phyloP scores from a whole-genome alignment of 2,329 filamentous ascomycete genomes.

The Cladosporium austrohemisphaericum region DNA sequence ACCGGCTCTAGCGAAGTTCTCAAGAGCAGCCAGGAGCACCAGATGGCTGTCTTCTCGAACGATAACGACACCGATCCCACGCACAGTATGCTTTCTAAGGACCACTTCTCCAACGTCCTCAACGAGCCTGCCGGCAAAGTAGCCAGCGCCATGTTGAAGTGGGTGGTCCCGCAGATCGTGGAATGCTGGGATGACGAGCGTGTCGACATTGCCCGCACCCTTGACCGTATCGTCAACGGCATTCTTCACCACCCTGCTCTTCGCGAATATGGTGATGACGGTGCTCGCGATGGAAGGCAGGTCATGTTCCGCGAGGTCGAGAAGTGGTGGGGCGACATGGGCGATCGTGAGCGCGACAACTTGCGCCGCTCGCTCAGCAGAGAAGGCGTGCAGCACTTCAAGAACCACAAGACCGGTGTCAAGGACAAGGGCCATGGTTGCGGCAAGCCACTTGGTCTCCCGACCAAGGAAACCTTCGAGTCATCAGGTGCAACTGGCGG shows the following conservation, averaged over 20 bases:
- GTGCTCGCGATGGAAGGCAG: slow-evolving; percentile 65
- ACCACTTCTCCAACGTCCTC: slow-evolving; percentile 85
- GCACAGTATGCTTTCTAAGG: slow-evolving; percentile 93
- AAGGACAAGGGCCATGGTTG: slow-evolving; percentile 83
- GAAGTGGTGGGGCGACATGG: slow-evolving; percentile 75
- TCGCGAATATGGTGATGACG: slow-evolving; percentile 65
- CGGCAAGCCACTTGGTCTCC: slow-evolving; percentile 73
- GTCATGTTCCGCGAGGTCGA: slow-evolving; percentile 77
- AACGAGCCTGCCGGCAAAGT: slow-evolving; percentile 85
- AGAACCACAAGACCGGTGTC: slow-evolving; percentile 84
- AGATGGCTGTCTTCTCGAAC: slow-evolving; percentile 81
- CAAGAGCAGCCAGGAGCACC: slow-evolving; percentile 75
- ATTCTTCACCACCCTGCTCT: slow-evolving; percentile 87
- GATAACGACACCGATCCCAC: slow-evolving; percentile 76
- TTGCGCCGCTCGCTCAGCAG: slow-evolving; percentile 74
- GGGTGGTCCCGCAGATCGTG: slow-evolving; percentile 87
- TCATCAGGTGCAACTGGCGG: slow-evolving; percentile 46
- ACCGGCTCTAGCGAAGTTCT: slow-evolving; percentile 87
- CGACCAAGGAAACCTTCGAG: slow-evolving; percentile 51
- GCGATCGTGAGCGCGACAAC: slow-evolving; percentile 58
- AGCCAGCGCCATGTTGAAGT: slow-evolving; percentile 72
- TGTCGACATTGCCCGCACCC: slow-evolving; percentile 64
- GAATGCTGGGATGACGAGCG: slow-evolving; percentile 77
- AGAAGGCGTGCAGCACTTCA: slow-evolving; percentile 68
- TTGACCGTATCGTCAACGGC: slow-evolving; percentile 73